Percentiles rank a stretch among this genome's conserved stretches.
Evolutionary conservation across 1,139 yeast species (phyloP).

Genomic region (Hanseniaspora uvarum): DNA sequence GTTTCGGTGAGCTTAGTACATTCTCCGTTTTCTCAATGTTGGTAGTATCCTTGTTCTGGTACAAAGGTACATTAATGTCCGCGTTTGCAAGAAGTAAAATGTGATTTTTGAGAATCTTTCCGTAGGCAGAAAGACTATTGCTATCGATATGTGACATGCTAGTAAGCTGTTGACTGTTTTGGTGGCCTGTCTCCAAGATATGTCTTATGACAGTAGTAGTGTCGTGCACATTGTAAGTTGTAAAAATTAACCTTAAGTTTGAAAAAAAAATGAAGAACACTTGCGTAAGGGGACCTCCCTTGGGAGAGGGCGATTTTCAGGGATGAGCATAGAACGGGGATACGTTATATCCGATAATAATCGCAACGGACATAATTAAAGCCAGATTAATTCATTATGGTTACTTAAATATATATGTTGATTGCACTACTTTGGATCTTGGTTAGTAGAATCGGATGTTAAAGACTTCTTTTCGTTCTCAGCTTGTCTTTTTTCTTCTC

Average conservation of each 20-base stretch:
- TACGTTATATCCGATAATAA: no score
- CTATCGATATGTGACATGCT: not conserved
- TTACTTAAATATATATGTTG: not conserved
- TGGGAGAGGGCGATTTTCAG: no score
- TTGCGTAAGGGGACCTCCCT: no score
- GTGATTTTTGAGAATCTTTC: slow-evolving; percentile 38
- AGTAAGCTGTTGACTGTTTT: not conserved
- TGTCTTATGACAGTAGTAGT: no score
- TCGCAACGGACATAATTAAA: no score
- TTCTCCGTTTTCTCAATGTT: not conserved
- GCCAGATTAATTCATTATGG: not conserved
- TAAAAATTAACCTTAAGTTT: no score
- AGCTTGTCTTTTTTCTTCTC: not conserved
- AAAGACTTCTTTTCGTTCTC: not conserved
- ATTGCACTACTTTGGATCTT: not conserved
- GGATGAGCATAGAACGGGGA: no score
- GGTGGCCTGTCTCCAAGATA: no score
- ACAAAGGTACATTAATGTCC: slow-evolving; percentile 19
- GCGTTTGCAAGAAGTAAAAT: slow-evolving; percentile 56
- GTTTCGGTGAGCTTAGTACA: not conserved
- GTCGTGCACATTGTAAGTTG: no score
- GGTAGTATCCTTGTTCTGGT: slow-evolving; percentile 11
- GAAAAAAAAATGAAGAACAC: not conserved
- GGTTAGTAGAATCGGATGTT: not conserved
- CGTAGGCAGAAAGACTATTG: not conserved